phyloP scores from a whole-genome alignment of 2,329 filamentous ascomycete species.

The Pseudogymnoascus sp. region DNA sequence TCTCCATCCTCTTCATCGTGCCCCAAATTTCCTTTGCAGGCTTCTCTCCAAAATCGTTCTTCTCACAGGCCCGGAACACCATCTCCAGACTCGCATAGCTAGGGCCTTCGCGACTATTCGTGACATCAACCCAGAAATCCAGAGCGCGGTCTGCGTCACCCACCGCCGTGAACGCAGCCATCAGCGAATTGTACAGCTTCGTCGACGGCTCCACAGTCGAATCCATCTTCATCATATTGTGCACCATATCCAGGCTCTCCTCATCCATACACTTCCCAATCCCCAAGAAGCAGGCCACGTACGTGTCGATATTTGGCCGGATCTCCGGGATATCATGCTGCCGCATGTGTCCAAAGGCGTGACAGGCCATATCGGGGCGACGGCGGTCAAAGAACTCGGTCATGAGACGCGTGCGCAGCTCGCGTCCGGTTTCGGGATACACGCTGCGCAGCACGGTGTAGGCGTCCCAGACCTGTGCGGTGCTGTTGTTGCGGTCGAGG shows the following conservation, averaged over 20 bases:
- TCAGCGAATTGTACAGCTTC: conserved; percentile 71
- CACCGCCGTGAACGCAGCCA: conserved; percentile 73
- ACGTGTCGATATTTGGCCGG: conserved; percentile 66
- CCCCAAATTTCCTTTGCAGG: conserved; percentile 63
- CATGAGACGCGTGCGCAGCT: conserved; percentile 67
- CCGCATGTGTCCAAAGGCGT: conserved; percentile 94
- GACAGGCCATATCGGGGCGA: conserved; percentile 74
- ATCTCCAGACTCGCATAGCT: conserved; percentile 73
- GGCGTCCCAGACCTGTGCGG: conserved; percentile 55
- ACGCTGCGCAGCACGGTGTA: conserved; percentile 61
- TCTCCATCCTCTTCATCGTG: conserved; percentile 64
- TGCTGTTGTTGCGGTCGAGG: conserved; percentile 53
- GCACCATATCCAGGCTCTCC: conserved; percentile 65
- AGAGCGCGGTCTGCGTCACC: conserved; percentile 60
- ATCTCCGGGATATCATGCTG: conserved; percentile 55
- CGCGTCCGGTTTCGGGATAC: conserved; percentile 58
- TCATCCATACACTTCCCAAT: conserved; percentile 54
- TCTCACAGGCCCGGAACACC: conserved; percentile 72
- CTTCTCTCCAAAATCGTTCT: conserved; percentile 47
- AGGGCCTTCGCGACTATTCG: conserved; percentile 77
- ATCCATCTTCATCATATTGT: conserved; percentile 95
- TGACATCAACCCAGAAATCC: conserved; percentile 77
- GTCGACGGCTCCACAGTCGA: conserved; percentile 71
- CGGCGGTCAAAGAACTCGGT: conserved; percentile 69
- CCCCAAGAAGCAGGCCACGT: conserved; percentile 70